Conservation (phyloP, 2,329 filamentous ascomycete genomes). For the Elsinoe necatrix region DNA sequence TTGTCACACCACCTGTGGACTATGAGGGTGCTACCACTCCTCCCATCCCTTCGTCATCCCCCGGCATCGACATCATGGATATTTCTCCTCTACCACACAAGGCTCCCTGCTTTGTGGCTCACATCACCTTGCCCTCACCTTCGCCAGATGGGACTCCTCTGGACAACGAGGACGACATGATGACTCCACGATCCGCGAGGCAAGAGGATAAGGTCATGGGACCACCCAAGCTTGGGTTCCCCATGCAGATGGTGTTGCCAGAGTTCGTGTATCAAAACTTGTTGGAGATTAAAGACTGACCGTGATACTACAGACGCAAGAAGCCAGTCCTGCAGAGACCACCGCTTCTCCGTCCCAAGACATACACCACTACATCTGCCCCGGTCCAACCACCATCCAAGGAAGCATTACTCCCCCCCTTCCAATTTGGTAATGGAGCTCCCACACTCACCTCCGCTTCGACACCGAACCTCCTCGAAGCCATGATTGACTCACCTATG, state of each 20-base stretch:
- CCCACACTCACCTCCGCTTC: slow-evolving; percentile 38
- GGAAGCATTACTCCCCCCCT: slow-evolving; percentile 61
- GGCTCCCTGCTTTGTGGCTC: slow-evolving; percentile 48
- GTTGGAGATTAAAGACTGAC: slow-evolving; percentile 1
- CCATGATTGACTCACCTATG: slow-evolving; percentile 66
- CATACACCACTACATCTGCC: slow-evolving; percentile 59
- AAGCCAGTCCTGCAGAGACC: slow-evolving; percentile 51
- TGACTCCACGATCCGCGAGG: slow-evolving; percentile 17
- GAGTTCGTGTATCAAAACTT: slow-evolving; percentile 20
- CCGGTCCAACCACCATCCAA: slow-evolving; percentile 48
- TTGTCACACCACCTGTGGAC: slow-evolving; percentile 38
- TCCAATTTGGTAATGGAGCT: slow-evolving; percentile 59
- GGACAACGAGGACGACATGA: slow-evolving; percentile 33
- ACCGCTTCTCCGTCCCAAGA: slow-evolving; percentile 65
- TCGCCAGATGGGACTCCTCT: slow-evolving; percentile 50
- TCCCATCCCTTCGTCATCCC: slow-evolving; percentile 75
- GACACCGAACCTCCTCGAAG: slow-evolving; percentile 64
- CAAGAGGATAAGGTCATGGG: slow-evolving; percentile 30
- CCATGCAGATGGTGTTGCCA: slow-evolving; percentile 28
- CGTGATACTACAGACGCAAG: slow-evolving; percentile 21
- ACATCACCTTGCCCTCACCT: slow-evolving; percentile 63
- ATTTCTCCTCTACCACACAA: slow-evolving; percentile 91
- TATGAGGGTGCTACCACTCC: slow-evolving; percentile 74
- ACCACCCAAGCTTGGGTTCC: slow-evolving; percentile 28
- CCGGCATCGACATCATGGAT: slow-evolving; percentile 77